Conservation (phyloP, 345 rosid species). For the Alliaria petiolata region DNA sequence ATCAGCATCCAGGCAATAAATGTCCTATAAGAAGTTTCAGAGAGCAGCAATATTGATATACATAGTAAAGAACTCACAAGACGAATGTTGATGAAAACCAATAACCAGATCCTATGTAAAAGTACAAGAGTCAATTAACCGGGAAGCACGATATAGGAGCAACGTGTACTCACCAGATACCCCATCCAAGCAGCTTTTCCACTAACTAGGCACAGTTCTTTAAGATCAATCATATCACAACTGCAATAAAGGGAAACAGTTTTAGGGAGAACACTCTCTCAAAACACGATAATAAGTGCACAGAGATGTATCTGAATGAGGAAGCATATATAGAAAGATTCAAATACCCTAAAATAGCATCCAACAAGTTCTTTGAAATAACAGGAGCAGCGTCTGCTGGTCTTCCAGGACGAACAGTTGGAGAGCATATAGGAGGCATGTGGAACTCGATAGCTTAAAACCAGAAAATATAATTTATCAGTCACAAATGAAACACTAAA, state of each 20-base stretch:
- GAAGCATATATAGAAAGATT: background rate
- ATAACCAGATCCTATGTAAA: too few species aligned
- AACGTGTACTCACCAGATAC: slow-evolving; percentile 54
- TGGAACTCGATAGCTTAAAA: slow-evolving; percentile 77
- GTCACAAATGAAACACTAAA: background rate
- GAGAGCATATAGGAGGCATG: slow-evolving; percentile 97
- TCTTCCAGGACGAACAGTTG: slow-evolving; percentile 89
- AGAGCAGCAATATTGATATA: background rate
- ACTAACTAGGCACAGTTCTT: slow-evolving; percentile 58
- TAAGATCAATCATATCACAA: slow-evolving; percentile 54
- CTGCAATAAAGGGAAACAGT: slow-evolving; percentile 23
- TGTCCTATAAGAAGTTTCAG: slow-evolving; percentile 50
- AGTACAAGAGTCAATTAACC: background rate
- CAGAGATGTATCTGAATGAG: background rate
- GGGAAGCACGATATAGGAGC: background rate
- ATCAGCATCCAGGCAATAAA: slow-evolving; percentile 93
- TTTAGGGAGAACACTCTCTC: background rate
- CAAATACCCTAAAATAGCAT: slow-evolving; percentile 57
- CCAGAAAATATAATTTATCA: background rate
- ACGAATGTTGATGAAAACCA: background rate
- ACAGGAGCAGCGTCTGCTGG: slow-evolving; percentile 90
- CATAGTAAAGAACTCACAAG: background rate
- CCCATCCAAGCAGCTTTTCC: slow-evolving; percentile 98
- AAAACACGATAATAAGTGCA: background rate
- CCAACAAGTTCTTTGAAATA: slow-evolving; percentile 73